A percentile compares a stretch with the other conserved stretches of the same genome.
Evolutionary conservation across 345 rosid species (phyloP).

Genomic region (Passiflora organensis): DNA sequence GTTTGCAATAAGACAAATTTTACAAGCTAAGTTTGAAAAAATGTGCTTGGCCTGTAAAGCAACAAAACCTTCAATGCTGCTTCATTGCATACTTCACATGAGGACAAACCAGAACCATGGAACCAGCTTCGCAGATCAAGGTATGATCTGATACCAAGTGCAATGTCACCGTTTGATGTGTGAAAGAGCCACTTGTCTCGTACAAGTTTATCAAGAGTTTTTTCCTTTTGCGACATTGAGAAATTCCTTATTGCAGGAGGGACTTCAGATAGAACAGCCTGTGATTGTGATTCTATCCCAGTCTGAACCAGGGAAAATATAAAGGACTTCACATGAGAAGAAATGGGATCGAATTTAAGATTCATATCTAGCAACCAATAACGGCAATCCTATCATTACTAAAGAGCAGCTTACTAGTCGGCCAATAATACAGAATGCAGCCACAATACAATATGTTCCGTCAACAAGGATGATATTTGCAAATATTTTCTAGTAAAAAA

Average conservation of each 20-base stretch:
- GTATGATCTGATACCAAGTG: conserved; percentile 76
- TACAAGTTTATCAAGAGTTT: conserved; percentile 63
- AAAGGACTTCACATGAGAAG: conserved; percentile 13
- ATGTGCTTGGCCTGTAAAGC: not conserved
- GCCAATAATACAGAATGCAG: no score
- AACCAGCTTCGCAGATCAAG: conserved; percentile 87
- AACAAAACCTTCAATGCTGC: conserved; percentile 73
- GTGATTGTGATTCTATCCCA: conserved; percentile 34
- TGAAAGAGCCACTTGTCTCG: conserved; percentile 70
- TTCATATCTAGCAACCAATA: not conserved
- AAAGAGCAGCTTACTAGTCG: no score
- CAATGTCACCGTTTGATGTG: conserved; percentile 52
- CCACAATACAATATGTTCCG: no score
- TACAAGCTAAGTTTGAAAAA: not conserved
- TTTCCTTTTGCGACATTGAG: conserved; percentile 77
- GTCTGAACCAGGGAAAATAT: conserved; percentile 35
- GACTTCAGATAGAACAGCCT: conserved; percentile 33
- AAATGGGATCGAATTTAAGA: not conserved
- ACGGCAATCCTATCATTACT: no score
- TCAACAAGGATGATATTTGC: no score
- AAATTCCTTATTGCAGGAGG: conserved; percentile 80
- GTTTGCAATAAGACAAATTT: no score
- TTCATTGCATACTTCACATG: conserved; percentile 89
- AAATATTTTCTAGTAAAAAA: not conserved
- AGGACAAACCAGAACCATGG: conserved; percentile 57